These are phyloP conservation scores for Gamarada debralockiae DNA, from an alignment of 495 filamentous ascomycete species.

Conservation along the genomic window DNA sequence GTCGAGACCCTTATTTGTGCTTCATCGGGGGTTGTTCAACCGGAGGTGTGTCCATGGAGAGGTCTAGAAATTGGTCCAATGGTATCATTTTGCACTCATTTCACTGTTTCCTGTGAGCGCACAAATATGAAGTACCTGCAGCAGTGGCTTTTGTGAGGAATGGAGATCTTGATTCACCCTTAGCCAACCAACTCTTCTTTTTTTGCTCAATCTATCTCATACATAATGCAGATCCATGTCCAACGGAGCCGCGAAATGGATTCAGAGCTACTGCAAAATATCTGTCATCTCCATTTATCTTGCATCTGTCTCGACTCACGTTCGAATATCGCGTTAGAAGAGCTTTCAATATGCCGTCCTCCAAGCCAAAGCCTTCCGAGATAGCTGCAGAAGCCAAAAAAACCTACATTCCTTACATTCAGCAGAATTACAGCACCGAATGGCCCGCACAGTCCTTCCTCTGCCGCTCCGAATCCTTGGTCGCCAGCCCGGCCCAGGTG, in stretches of 20 bases:
- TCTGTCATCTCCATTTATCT: not conserved
- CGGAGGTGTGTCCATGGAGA: not conserved
- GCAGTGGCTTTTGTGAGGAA: not conserved
- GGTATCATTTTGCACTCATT: not conserved
- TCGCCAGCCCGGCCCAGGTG: not conserved
- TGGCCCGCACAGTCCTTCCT: conserved; percentile 46
- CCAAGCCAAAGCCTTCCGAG: conserved; percentile 63
- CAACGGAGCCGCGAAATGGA: not conserved
- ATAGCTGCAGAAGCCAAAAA: conserved; percentile 67
- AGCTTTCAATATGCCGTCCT: conserved; percentile 46
- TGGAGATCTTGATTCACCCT: not conserved
- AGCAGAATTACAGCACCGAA: conserved; percentile 38
- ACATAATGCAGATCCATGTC: conserved; percentile 21
- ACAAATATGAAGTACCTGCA: not conserved
- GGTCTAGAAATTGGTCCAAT: not conserved
- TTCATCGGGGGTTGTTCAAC: not conserved
- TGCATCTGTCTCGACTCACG: not conserved
- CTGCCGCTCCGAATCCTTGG: conserved; percentile 16
- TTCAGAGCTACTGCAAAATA: not conserved
- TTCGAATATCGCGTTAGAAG: not conserved
- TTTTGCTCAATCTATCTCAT: conserved; percentile 4
- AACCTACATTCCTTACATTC: conserved; percentile 56
- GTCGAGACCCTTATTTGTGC: not conserved
- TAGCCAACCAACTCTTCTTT: not conserved
- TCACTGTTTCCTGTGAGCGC: not conserved